Evolutionary conservation across 1,284 basidiomycete species (phyloP).

Genomic region (Veloboletus limbatus): DNA sequence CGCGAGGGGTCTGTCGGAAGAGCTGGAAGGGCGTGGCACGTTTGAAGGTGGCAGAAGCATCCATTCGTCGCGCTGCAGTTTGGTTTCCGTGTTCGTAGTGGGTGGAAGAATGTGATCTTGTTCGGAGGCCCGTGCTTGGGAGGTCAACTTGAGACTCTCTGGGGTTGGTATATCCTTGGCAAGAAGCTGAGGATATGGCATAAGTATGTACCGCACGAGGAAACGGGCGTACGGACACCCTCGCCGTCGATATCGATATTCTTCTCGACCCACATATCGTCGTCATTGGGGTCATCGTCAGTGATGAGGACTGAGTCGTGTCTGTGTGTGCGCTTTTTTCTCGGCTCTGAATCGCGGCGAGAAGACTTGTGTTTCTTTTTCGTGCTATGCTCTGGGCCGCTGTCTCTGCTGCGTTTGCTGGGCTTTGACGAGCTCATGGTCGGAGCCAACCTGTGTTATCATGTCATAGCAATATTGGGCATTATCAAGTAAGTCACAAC

Average conservation of each 20-base stretch:
- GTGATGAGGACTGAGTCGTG: slow-evolving; percentile 40
- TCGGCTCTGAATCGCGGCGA: slow-evolving; percentile 27
- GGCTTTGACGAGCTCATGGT: slow-evolving; percentile 31
- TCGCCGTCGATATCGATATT: slow-evolving; percentile 78
- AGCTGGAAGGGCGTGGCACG: slow-evolving; percentile 24
- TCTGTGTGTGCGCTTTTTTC: slow-evolving; percentile 36
- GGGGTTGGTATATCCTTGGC: slow-evolving; percentile 77
- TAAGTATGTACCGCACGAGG: slow-evolving; percentile 4
- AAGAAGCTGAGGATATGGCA: slow-evolving; percentile 44
- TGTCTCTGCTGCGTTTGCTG: slow-evolving; percentile 37
- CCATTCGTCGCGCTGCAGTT: slow-evolving; percentile 80
- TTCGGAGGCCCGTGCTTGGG: slow-evolving; percentile 46
- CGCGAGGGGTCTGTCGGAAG: slow-evolving; percentile 19
- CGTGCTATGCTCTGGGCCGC: slow-evolving; percentile 33
- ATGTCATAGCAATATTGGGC: too few relatives aligned
- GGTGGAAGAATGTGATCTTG: slow-evolving; percentile 47
- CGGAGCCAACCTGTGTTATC: slow-evolving; percentile 6
- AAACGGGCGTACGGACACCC: slow-evolving; percentile 45
- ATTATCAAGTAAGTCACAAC: too few relatives aligned
- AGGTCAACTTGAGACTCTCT: slow-evolving; percentile 67
- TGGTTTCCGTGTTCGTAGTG: slow-evolving; percentile 42
- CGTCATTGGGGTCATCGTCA: slow-evolving; percentile 61
- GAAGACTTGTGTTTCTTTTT: slow-evolving; percentile 49
- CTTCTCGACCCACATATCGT: slow-evolving; percentile 85
- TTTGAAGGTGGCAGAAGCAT: slow-evolving; percentile 65